Evolutionary conservation across 1,139 yeast species (phyloP), one percentile per base, ranked within the genome.

Genomic region (Yamadazyma buinensis): DNA sequence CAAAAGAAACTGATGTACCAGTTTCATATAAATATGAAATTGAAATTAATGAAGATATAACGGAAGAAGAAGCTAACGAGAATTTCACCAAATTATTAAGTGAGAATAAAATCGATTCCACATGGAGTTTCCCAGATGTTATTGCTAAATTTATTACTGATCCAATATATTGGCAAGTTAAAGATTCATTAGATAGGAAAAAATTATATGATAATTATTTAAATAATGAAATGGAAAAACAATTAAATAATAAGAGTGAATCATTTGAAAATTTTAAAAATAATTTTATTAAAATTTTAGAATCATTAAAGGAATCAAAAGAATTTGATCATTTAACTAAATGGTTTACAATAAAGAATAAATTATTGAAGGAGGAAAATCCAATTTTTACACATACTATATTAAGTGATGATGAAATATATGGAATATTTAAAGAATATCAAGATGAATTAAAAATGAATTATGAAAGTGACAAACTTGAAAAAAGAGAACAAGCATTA

Each of bases 81-180:
- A 64, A 59, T 5, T 87, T 81, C 50, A 47, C 65, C n/a, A 51
- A 59, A 3, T 61, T 86, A 67, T 59, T 88, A 14, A 55, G 61
- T 25, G 75, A 71, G 1, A 56, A 67, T 27, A 60, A 67, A 7
- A 84, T 86, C 2, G 88, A 82, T 49, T 72, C 84, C 0, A 74
- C 85, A 0, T 84, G 92, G 90, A 71, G 94, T 0, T 88, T 87
- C 58, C 76, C 75, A 36, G 67, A 67, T 37, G 84, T 82, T 0
- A 78, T 88, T 64, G 61, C 75, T n/a, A 68, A 64, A 20, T 64
- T 81, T 38, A 69, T 84, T 13, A 57, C 55, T 7, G 77, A 80
- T 37, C 77, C 82, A 1, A 64, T 77, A 13, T 90, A 86, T 52
- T 86, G 95, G 94, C 60, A 69, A 1, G 59, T 87, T 1, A 59